Percentiles rank a stretch among this genome's conserved stretches.
These are phyloP conservation scores for Heterobasidion occidentale DNA, from an alignment of 1,284 basidiomycete genomes.

Conservation along the genomic window DNA sequence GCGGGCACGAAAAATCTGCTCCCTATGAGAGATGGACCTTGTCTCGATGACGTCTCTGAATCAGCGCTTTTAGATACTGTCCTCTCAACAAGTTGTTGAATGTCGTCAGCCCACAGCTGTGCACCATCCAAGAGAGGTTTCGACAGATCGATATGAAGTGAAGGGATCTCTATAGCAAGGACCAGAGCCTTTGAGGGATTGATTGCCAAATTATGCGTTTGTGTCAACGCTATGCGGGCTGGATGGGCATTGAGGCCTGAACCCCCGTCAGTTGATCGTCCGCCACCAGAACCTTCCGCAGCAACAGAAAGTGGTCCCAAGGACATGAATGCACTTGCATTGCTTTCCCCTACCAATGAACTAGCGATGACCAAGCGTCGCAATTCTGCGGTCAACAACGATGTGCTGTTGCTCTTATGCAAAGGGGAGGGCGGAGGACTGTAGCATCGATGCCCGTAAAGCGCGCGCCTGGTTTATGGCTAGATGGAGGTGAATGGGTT, in stretches of 20 bases:
- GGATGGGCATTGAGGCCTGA: background rate
- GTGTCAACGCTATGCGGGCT: background rate
- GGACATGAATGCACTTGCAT: conserved; percentile 22
- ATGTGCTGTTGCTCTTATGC: conserved; percentile 7
- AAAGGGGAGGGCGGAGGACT: background rate
- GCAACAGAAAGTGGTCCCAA: conserved; percentile 15
- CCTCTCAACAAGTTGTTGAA: conserved; percentile 56
- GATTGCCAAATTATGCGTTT: background rate
- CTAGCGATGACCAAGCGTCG: conserved; percentile 40
- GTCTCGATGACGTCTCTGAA: conserved; percentile 31
- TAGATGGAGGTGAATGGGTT: conserved; percentile 17
- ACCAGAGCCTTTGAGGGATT: conserved; percentile 24
- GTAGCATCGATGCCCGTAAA: conserved; percentile 28
- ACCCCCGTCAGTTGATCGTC: background rate
- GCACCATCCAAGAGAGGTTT: conserved; percentile 67
- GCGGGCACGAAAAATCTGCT: conserved; percentile 73
- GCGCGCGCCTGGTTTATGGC: conserved; percentile 20
- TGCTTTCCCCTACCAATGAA: conserved; percentile 26
- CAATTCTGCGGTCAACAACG: conserved; percentile 30
- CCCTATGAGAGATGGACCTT: conserved; percentile 70
- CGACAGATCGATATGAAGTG: conserved; percentile 51
- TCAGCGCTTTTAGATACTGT: conserved; percentile 12
- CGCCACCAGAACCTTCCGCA: background rate
- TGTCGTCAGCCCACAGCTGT: conserved; percentile 83
- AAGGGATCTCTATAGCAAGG: conserved; percentile 55